Conservation (phyloP, 768 basidiomycete genomes). For the Ramaria sp. region DNA sequence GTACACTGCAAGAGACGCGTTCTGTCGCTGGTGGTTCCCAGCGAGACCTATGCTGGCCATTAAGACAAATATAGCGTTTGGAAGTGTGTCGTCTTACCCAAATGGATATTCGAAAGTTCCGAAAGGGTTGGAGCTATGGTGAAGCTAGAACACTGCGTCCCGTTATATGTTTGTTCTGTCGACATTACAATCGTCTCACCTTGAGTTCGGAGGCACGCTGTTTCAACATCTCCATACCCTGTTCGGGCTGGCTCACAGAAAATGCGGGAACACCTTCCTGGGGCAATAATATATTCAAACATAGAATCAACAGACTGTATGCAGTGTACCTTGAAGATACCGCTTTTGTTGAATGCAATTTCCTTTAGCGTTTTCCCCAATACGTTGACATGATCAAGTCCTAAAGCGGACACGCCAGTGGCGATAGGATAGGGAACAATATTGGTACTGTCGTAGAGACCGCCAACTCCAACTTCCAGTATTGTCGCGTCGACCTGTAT, state of each 20-base stretch:
- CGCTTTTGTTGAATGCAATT: constrained; percentile 93
- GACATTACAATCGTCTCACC: constrained; percentile 26
- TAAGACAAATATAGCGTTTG: background rate
- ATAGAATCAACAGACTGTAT: background rate
- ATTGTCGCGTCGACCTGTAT: constrained; percentile 73
- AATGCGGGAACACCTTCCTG: constrained; percentile 78
- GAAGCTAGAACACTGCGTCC: constrained; percentile 53
- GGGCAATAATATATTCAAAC: background rate
- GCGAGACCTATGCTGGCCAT: constrained; percentile 52
- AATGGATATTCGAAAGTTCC: constrained; percentile 38
- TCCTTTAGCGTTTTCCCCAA: constrained; percentile 81
- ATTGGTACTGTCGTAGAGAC: constrained; percentile 90
- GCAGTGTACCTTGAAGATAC: constrained; percentile 75
- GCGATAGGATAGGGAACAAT: constrained; percentile 85
- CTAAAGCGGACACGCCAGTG: constrained; percentile 82
- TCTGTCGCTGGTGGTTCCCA: constrained; percentile 77
- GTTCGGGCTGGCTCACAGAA: constrained; percentile 64
- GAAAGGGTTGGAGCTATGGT: constrained; percentile 43
- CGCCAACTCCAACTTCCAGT: constrained; percentile 94
- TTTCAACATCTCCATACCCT: constrained; percentile 57
- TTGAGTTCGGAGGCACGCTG: constrained; percentile 55
- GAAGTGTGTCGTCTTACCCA: constrained; percentile 37
- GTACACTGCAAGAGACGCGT: constrained; percentile 76
- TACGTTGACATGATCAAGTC: constrained; percentile 83
- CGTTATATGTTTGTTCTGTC: background rate